Evolutionary conservation across 768 basidiomycete species (phyloP).

Genomic region (Naganishia antarctica): DNA sequence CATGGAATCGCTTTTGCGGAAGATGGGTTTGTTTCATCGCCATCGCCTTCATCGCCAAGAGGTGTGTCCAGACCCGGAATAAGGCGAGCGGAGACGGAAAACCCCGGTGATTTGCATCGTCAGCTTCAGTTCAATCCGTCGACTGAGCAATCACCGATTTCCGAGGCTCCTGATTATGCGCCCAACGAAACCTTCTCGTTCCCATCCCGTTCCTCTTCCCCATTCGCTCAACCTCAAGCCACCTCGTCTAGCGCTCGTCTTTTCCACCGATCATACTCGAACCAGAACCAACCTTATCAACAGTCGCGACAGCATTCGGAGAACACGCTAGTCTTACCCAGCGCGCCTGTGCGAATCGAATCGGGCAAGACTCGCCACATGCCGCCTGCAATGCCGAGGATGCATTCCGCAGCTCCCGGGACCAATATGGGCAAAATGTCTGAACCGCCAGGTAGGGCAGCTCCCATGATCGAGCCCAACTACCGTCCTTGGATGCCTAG

Average conservation of each 20-base stretch:
- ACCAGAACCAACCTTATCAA: neutral
- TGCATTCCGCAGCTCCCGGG: conserved; percentile 21
- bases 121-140: neutral
- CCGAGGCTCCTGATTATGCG: conserved; percentile 10
- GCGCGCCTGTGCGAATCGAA: conserved; percentile 31
- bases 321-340: conserved; percentile 14
- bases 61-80: neutral
- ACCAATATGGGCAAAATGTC: conserved; percentile 22
- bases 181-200: conserved; percentile 22
- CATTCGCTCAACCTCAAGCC: neutral
- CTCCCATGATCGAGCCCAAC: conserved; percentile 21
- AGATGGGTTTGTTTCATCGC: neutral
- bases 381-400: conserved; percentile 30
- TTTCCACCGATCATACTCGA: neutral
- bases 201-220: conserved; percentile 19
- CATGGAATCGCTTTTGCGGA: neutral
- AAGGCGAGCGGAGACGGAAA: conserved; percentile 20
- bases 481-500: conserved; percentile 52
- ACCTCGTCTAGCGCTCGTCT: neutral
- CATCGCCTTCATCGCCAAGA: neutral
- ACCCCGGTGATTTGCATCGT: conserved; percentile 12
- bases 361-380: neutral
- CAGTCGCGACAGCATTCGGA: neutral
- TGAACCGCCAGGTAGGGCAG: neutral
- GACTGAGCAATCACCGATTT: conserved; percentile 8